Base-by-base conservation (phyloP, 305 asterid genomes). In the Petunia hybrid region DNA sequence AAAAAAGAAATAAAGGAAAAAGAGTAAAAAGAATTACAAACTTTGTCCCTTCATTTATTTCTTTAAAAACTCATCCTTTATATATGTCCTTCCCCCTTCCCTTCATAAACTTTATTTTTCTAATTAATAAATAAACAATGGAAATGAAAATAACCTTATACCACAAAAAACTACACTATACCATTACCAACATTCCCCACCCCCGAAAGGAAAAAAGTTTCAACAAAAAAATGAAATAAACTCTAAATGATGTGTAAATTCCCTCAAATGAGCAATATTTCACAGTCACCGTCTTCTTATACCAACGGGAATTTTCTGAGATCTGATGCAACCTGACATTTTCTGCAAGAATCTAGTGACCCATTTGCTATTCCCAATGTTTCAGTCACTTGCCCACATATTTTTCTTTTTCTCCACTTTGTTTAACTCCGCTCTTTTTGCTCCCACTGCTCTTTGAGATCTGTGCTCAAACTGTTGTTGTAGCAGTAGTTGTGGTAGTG, bases 51-150 rank as follows among this genome's bases (percentile, higher is more conserved):
- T 89, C 86, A 84, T 87, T 89, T 86, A 61, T 36, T 79, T 84
- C 59, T 75, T 84, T 77, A 42, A 81, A 81, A 84, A 74, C 77
- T 39, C 81, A 57, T 80, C 83, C 82, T 79, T 45, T 79, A 80
- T 81, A 80, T 56, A 82, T 85, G 51, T 45, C 39, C 45, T 22
- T 67, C 83, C 13, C 60, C 68, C 61, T 70, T 51, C 43, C 64
- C 81, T 61, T 78, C 77, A 81, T 77, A 81, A 68, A 59, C 85
- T 82, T 86, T 84, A 86, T 89, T 87, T 83, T 87, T 87, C 79
- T 84, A 89, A 88, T 81, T 89, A 91, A 90, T 86, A 87, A 92
- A 92, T 87, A 90, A 92, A 90, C 88, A 87, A 85, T 86, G 65
- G 61, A 85, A 83, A 65, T 81, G 48, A 79, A 89, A 84, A 79